Evolutionary conservation across 257 asterid genomes (phyloP).

Genomic region (Salvia hispanica): DNA sequence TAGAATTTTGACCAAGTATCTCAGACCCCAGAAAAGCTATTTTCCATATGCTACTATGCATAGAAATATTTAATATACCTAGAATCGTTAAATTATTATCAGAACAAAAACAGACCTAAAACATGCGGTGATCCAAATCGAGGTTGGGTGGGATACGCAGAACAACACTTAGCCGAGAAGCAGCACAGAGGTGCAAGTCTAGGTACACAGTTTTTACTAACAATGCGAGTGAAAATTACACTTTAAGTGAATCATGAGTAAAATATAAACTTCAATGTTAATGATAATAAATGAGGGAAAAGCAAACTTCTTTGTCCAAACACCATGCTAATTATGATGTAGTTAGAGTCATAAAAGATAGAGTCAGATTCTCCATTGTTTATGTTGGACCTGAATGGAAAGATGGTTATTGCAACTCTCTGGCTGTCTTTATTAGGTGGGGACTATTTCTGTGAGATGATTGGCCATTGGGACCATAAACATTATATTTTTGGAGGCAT

Average conservation of each 20-base stretch:
- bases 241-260: not conserved
- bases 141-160: not conserved
- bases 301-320: not conserved
- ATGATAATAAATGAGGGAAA: not conserved
- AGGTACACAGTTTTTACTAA: not conserved
- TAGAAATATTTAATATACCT: not conserved
- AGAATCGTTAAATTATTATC: not conserved
- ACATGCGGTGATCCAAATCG: not conserved
- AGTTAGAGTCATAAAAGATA: not conserved
- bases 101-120: not conserved
- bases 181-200: not conserved
- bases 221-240: not conserved
- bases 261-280: not conserved
- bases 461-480: not conserved
- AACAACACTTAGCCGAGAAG: not conserved
- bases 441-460: not conserved
- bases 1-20: not conserved
- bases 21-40: not conserved
- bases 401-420: not conserved
- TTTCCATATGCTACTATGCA: not conserved
- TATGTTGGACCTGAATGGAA: not conserved
- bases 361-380: not conserved
- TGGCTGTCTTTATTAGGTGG: not conserved
- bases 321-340: not conserved
- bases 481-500: not conserved